phyloP scores from a whole-genome alignment of 345 rosid species.

The Eucalyptus virginea region DNA sequence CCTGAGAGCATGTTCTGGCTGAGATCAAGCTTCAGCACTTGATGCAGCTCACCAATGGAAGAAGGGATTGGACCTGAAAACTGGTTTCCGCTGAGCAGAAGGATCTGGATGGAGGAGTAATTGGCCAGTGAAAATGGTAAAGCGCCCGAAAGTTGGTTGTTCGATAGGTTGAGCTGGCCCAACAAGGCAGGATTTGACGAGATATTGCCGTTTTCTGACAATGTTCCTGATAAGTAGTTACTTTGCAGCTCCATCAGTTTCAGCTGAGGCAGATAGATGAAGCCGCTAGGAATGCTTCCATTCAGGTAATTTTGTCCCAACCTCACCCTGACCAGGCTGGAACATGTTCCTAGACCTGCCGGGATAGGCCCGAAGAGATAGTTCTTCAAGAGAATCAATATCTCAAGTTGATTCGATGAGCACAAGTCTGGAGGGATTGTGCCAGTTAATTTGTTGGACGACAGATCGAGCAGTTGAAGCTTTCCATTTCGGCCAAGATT shows the following conservation, averaged over 20 bases:
- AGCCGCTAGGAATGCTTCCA: slow-evolving; percentile 57
- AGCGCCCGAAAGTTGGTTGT: slow-evolving; percentile 59
- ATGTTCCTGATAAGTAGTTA: slow-evolving; percentile 48
- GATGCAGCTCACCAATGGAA: slow-evolving; percentile 43
- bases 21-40: slow-evolving; percentile 46
- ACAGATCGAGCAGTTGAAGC: slow-evolving; percentile 58
- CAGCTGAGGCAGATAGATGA: slow-evolving; percentile 58
- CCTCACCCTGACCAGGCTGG: slow-evolving; percentile 51
- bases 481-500: slow-evolving; percentile 66
- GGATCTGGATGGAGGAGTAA: slow-evolving; percentile 58
- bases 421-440: slow-evolving; percentile 45
- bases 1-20: slow-evolving; percentile 76
- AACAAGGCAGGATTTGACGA: slow-evolving; percentile 17
- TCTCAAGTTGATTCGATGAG: slow-evolving; percentile 33
- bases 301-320: slow-evolving; percentile 75
- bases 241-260: slow-evolving; percentile 67
- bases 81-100: slow-evolving; percentile 48
- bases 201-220: slow-evolving; percentile 18
- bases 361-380: slow-evolving; percentile 83
- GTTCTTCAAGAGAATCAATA: slow-evolving; percentile 69
- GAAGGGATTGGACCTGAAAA: slow-evolving; percentile 65
- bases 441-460: slow-evolving; percentile 88
- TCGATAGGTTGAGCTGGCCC: slow-evolving; percentile 57
- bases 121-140: slow-evolving; percentile 58
- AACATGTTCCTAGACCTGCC: slow-evolving; percentile 55